Conservation (phyloP, 768 basidiomycete genomes). For the Mycena alexandri region DNA sequence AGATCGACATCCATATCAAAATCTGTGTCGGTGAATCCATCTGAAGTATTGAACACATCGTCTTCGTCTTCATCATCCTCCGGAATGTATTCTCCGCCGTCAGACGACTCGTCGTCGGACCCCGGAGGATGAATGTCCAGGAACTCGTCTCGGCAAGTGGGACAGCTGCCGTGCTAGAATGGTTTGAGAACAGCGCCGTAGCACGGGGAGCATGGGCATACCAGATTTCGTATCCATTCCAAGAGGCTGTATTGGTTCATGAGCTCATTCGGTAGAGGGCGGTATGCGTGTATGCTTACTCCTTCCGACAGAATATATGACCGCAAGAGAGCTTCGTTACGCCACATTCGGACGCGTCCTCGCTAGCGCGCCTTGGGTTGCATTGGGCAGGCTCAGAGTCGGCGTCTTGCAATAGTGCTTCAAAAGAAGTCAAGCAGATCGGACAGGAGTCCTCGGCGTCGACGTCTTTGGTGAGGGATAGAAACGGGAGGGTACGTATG, state of each 20-base stretch:
- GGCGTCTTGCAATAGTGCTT: conserved; percentile 54
- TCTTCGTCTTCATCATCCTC: conserved; percentile 66
- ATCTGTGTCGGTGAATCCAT: conserved; percentile 57
- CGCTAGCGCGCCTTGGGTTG: too few species aligned
- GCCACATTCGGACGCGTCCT: conserved; percentile 52
- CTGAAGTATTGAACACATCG: conserved; percentile 39
- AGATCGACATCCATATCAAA: conserved; percentile 53
- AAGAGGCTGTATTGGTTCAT: conserved; percentile 56
- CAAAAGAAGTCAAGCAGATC: conserved; percentile 72
- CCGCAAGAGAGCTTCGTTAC: conserved; percentile 74
- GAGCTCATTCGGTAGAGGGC: conserved; percentile 19
- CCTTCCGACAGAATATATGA: conserved; percentile 76
- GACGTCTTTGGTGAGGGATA: conserved; percentile 61
- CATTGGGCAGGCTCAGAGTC: too few species aligned
- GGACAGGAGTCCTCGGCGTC: conserved; percentile 70
- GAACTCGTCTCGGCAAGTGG: conserved; percentile 73
- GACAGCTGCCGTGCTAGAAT: conserved; percentile 76
- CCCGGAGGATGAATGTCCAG: conserved; percentile 65
- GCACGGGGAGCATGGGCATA: conserved; percentile 44
- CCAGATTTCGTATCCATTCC: conserved; percentile 75
- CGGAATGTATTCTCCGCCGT: conserved; percentile 75
- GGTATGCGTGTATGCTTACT: conserved; percentile 56
- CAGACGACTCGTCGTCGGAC: conserved; percentile 74
- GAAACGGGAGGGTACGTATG: conserved; percentile 43
- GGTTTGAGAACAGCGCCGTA: not conserved